Percentiles rank a stretch among this genome's conserved stretches.
phyloP scores from a whole-genome alignment of 192 early-diverging fungal genomes.

The Linnemannia exigua region DNA sequence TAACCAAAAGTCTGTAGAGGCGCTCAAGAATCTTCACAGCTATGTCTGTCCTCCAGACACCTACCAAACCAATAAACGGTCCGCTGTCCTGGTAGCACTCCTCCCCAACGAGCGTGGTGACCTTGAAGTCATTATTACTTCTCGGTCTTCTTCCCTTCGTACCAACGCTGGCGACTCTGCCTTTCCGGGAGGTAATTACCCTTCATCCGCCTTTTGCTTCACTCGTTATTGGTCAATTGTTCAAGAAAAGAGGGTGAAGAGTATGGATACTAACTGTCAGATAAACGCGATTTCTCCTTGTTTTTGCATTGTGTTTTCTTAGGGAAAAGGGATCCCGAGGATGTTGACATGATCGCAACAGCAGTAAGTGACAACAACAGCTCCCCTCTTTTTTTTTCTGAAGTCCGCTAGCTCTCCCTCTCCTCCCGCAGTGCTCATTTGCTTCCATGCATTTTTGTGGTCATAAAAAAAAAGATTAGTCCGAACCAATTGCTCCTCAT shows the following conservation, averaged over 20 bases:
- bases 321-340: constrained; percentile 47
- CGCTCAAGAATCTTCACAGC: constrained; percentile 11
- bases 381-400: background rate
- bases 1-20: constrained; percentile 27
- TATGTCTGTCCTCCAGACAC: background rate
- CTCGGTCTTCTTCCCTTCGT: constrained; percentile 24
- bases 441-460: background rate
- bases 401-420: background rate
- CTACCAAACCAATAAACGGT: constrained; percentile 19
- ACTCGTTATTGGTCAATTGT: background rate
- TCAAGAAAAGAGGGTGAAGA: too few species aligned
- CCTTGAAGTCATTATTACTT: constrained; percentile 52
- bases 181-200: constrained; percentile 40
- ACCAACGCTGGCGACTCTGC: constrained; percentile 42
- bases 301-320: background rate
- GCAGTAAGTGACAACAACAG: constrained; percentile 23
- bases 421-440: background rate
- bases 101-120: constrained; percentile 32
- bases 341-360: constrained; percentile 38
- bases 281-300: background rate
- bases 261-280: background rate
- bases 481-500: background rate
- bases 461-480: background rate
- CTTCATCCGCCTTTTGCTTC: background rate
- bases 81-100: constrained; percentile 36